Conservation (phyloP, 1,284 basidiomycete genomes). For the Moesziomyces sp. region DNA sequence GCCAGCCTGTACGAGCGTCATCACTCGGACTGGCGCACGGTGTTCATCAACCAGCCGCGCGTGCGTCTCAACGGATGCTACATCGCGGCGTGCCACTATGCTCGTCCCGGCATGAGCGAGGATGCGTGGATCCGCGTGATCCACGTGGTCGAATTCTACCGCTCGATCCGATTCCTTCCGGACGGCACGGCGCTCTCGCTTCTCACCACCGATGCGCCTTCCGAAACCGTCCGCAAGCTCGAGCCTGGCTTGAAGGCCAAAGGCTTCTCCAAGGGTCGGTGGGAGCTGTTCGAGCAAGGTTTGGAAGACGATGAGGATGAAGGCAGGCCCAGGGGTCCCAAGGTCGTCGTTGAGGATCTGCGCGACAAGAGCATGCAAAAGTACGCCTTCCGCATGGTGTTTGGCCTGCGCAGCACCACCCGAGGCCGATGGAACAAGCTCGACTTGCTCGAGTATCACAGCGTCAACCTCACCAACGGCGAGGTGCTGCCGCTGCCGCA, state of each 20-base stretch:
- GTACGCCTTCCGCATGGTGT: constrained; percentile 86
- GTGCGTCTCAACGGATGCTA: constrained; percentile 64
- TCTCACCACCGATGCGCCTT: constrained; percentile 83
- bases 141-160: constrained; percentile 74
- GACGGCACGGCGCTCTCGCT: constrained; percentile 87
- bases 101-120: constrained; percentile 56
- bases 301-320: constrained; percentile 49
- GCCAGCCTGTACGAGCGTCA: constrained; percentile 36
- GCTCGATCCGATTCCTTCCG: constrained; percentile 84
- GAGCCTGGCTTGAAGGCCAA: constrained; percentile 77
- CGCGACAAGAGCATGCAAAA: constrained; percentile 69
- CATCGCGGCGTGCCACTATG: constrained; percentile 64
- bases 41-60: constrained; percentile 63
- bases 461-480: constrained; percentile 75
- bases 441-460: constrained; percentile 76
- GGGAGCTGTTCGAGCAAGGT: constrained; percentile 54
- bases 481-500: constrained; percentile 79
- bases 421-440: constrained; percentile 81
- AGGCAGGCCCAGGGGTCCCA: constrained; percentile 41
- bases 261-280: constrained; percentile 76
- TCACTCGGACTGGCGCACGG: constrained; percentile 57
- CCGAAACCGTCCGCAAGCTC: constrained; percentile 80
- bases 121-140: constrained; percentile 65
- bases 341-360: constrained; percentile 60
- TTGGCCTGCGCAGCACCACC: constrained; percentile 80